Percentiles rank a stretch among this genome's conserved stretches.
Evolutionary conservation across 768 basidiomycete species (phyloP).

Genomic region (Leccinum barrowsii): DNA sequence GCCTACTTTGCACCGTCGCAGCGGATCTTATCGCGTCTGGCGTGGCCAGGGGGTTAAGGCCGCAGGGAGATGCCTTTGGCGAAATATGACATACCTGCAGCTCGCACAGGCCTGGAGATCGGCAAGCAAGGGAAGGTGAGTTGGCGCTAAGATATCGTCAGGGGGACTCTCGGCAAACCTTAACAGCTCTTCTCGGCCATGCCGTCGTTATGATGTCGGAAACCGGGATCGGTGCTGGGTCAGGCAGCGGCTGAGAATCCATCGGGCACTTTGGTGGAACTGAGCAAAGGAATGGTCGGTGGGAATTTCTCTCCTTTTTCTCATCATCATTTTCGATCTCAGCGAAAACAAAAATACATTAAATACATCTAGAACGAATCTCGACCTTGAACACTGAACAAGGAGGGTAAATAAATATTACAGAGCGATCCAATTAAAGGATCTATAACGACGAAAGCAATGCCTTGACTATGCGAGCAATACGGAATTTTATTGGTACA

Average conservation of each 20-base stretch:
- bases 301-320: constrained; percentile 31
- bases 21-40: constrained; percentile 59
- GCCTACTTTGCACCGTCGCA: constrained; percentile 53
- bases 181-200: constrained; percentile 51
- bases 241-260: constrained; percentile 36
- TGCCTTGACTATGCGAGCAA: background rate
- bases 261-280: constrained; percentile 26
- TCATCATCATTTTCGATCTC: constrained; percentile 13
- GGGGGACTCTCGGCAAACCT: constrained; percentile 36
- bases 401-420: background rate
- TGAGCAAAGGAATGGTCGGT: constrained; percentile 26
- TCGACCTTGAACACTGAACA: constrained; percentile 11
- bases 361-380: background rate
- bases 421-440: background rate
- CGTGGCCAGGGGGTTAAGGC: background rate
- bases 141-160: background rate
- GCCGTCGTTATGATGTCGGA: constrained; percentile 47
- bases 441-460: background rate
- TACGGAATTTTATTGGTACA: constrained; percentile 37
- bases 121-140: constrained; percentile 10
- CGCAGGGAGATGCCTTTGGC: background rate
- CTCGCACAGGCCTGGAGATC: constrained; percentile 50
- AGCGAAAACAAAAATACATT: background rate
- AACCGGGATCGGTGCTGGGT: constrained; percentile 41
- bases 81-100: constrained; percentile 41